Evolutionary conservation across 768 basidiomycete species (phyloP).

Genomic region (Lentinula sp.): DNA sequence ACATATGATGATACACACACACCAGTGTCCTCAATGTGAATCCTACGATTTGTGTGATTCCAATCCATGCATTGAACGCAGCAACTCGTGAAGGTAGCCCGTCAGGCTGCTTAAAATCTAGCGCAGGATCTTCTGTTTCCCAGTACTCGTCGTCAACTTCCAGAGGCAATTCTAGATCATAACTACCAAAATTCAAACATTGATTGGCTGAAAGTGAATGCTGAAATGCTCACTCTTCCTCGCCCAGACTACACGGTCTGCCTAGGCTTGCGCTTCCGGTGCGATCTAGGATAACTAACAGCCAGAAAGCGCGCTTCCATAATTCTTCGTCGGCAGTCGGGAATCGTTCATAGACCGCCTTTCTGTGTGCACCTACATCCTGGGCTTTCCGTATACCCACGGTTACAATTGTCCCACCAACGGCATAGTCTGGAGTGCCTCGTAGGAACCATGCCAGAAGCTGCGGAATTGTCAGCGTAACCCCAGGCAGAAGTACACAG

Average conservation of each 20-base stretch:
- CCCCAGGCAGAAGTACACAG: not conserved
- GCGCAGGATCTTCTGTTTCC: slow-evolving; percentile 42
- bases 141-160: slow-evolving; percentile 84
- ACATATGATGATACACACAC: not conserved
- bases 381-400: slow-evolving; percentile 57
- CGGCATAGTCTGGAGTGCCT: slow-evolving; percentile 40
- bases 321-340: slow-evolving; percentile 57
- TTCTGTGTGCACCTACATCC: slow-evolving; percentile 74
- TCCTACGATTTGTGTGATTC: slow-evolving; percentile 62
- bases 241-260: slow-evolving; percentile 46
- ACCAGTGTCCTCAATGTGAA: slow-evolving; percentile 68
- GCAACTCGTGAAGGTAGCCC: slow-evolving; percentile 51
- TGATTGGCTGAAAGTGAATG: not conserved
- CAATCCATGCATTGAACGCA: slow-evolving; percentile 59
- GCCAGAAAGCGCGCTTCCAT: slow-evolving; percentile 80
- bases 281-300: slow-evolving; percentile 55
- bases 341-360: slow-evolving; percentile 42
- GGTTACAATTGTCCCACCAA: slow-evolving; percentile 49
- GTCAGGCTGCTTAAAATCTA: slow-evolving; percentile 62
- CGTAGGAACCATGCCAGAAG: slow-evolving; percentile 50
- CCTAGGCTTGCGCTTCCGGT: slow-evolving; percentile 48
- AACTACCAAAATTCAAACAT: slow-evolving; percentile 37
- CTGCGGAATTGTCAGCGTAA: slow-evolving; percentile 20
- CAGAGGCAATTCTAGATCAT: slow-evolving; percentile 75
- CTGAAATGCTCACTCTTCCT: slow-evolving; percentile 54